phyloP scores from a whole-genome alignment of 495 filamentous ascomycete genomes.

The Chaetomium tenue region DNA sequence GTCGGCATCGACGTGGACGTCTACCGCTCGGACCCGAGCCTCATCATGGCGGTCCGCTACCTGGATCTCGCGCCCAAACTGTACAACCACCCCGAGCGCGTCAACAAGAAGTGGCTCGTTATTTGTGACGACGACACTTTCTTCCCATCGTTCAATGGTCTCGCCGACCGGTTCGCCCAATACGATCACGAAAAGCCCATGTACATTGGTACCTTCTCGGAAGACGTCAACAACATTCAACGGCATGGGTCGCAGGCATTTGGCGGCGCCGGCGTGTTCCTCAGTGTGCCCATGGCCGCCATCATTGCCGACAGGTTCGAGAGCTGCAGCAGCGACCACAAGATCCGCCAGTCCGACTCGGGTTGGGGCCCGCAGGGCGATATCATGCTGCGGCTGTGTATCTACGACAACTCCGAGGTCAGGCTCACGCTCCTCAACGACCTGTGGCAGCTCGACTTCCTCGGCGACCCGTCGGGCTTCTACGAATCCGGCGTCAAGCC shows the following conservation, averaged over 20 bases:
- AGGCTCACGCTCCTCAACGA: constrained; percentile 60
- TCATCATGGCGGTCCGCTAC: constrained; percentile 59
- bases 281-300: constrained; percentile 61
- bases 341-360: constrained; percentile 53
- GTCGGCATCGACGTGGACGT: constrained; percentile 65
- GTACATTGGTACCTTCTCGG: constrained; percentile 68
- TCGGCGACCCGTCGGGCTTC: constrained; percentile 63
- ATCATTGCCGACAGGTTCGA: constrained; percentile 58
- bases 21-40: constrained; percentile 55
- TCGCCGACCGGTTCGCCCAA: constrained; percentile 48
- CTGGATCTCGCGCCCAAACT: constrained; percentile 54
- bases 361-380: constrained; percentile 60
- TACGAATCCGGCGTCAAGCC: constrained; percentile 66
- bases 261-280: constrained; percentile 70
- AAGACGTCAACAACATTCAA: constrained; percentile 65
- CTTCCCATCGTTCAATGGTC: constrained; percentile 62
- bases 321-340: constrained; percentile 52
- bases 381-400: constrained; percentile 65
- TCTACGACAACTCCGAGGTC: constrained; percentile 61
- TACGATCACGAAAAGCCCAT: constrained; percentile 58
- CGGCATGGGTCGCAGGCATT: constrained; percentile 69
- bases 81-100: constrained; percentile 51
- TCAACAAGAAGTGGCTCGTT: constrained; percentile 62
- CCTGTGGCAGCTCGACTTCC: constrained; percentile 66
- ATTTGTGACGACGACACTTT: constrained; percentile 76